Percentiles rank a stretch among this genome's conserved stretches.
phyloP scores from a whole-genome alignment of 2,329 filamentous ascomycete species.

The Paecilomyces fulvus region DNA sequence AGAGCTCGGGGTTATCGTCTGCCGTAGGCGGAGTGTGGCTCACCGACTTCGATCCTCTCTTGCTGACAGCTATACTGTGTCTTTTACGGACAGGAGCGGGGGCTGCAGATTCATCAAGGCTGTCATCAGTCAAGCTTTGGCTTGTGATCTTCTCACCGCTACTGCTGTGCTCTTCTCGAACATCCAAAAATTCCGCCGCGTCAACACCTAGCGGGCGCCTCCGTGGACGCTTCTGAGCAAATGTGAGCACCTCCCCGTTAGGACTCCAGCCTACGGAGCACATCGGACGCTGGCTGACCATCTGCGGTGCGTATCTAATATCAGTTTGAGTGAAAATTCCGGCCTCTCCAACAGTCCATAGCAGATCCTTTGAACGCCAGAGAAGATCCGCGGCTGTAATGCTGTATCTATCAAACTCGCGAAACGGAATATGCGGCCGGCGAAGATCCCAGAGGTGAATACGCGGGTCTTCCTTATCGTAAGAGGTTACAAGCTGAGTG shows the following conservation, averaged over 20 bases:
- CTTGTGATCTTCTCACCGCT: conserved; percentile 41
- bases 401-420: conserved; percentile 50
- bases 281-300: conserved; percentile 49
- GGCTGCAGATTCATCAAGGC: conserved; percentile 48
- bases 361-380: conserved; percentile 55
- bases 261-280: conserved; percentile 51
- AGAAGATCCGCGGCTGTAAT: conserved; percentile 51
- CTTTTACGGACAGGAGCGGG: conserved; percentile 40
- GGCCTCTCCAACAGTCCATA: conserved; percentile 56
- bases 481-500: conserved; percentile 54
- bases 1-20: conserved; percentile 38
- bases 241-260: conserved; percentile 47
- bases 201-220: conserved; percentile 35
- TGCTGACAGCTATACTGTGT: conserved; percentile 38
- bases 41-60: conserved; percentile 44
- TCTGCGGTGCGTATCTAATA: conserved; percentile 50
- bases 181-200: conserved; percentile 31
- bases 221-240: conserved; percentile 44
- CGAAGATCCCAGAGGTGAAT: conserved; percentile 59
- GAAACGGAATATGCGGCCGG: conserved; percentile 53
- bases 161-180: conserved; percentile 34
- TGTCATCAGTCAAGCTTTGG: conserved; percentile 49
- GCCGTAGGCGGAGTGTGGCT: conserved; percentile 45
- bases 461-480: conserved; percentile 52
- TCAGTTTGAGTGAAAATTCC: conserved; percentile 57